phyloP scores from a whole-genome alignment of 352 stramenopile species.

The Globisporangium perplexum region DNA sequence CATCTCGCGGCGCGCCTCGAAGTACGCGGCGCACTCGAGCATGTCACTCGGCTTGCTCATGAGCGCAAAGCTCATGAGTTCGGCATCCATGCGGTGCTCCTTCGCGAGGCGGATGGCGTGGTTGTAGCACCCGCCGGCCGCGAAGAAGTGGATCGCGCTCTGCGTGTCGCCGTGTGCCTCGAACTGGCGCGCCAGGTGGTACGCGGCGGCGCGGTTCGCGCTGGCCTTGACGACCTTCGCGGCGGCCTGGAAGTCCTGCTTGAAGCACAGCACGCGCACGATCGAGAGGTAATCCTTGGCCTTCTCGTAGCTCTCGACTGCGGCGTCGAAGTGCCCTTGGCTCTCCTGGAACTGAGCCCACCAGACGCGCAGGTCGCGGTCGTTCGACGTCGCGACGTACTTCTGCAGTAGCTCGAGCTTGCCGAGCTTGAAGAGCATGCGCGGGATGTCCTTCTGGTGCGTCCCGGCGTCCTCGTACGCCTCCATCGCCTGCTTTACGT shows the following conservation, averaged over 20 bases:
- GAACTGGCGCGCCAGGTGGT: constrained; percentile 86
- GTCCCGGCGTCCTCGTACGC: constrained; percentile 90
- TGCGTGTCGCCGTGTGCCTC: constrained; percentile 74
- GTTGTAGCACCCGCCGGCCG: constrained; percentile 85
- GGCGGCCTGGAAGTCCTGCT: constrained; percentile 84
- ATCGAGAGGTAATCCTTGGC: constrained; percentile 87
- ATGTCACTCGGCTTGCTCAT: constrained; percentile 85
- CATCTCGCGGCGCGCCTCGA: constrained; percentile 89
- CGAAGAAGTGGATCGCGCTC: constrained; percentile 91
- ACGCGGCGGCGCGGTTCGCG: constrained; percentile 66
- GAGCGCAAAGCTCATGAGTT: constrained; percentile 91
- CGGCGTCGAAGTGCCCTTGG: constrained; percentile 81
- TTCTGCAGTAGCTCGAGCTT: constrained; percentile 89
- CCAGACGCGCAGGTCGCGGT: constrained; percentile 88
- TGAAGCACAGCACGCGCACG: constrained; percentile 89
- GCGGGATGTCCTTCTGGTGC: constrained; percentile 87
- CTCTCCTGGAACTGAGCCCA: constrained; percentile 93
- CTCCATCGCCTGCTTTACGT: constrained; percentile 87
- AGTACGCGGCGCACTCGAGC: constrained; percentile 89
- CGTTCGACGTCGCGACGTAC: constrained; percentile 86
- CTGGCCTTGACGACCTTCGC: constrained; percentile 82
- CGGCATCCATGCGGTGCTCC: constrained; percentile 82
- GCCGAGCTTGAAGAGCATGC: constrained; percentile 90
- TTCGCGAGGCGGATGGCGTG: constrained; percentile 92
- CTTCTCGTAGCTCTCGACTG: constrained; percentile 85